Conservation (phyloP, 106 monocot species). For the Vanilla planifolia region DNA sequence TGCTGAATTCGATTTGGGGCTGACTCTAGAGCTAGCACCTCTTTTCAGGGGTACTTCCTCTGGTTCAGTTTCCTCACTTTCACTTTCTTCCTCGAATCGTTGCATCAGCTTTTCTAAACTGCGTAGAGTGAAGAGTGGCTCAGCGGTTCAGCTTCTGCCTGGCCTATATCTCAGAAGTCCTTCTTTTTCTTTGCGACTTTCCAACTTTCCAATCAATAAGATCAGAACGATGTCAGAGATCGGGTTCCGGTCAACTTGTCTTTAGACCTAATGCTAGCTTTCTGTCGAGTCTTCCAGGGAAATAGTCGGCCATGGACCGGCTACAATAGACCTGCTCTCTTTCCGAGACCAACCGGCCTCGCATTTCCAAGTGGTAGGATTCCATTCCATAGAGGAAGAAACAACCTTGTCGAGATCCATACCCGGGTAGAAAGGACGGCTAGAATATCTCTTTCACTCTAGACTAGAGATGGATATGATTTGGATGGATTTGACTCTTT, state of each 20-base stretch:
- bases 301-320: too few relatives aligned
- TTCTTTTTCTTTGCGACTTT: slow-evolving; percentile 1
- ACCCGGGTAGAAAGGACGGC: slow-evolving; percentile 1
- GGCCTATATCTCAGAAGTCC: too few relatives aligned
- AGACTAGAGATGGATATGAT: background rate
- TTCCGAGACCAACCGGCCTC: background rate
- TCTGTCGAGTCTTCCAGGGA: too few relatives aligned
- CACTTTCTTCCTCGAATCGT: too few relatives aligned
- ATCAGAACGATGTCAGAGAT: slow-evolving; percentile 1
- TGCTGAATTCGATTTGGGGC: too few relatives aligned
- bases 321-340: background rate
- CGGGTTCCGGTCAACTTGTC: background rate
- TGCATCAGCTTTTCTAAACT: too few relatives aligned
- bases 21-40: too few relatives aligned
- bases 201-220: background rate
- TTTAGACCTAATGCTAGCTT: too few relatives aligned
- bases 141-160: too few relatives aligned
- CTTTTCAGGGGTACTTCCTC: too few relatives aligned
- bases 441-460: slow-evolving; percentile 3
- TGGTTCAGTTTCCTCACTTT: too few relatives aligned
- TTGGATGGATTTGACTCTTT: background rate
- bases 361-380: slow-evolving; percentile 2
- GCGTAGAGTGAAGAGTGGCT: too few relatives aligned
- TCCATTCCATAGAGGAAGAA: background rate
- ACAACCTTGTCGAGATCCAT: slow-evolving; percentile 1